These are phyloP conservation scores for Myriangium duriaei DNA, from an alignment of 2,329 filamentous ascomycete genomes.

Conservation along the genomic window DNA sequence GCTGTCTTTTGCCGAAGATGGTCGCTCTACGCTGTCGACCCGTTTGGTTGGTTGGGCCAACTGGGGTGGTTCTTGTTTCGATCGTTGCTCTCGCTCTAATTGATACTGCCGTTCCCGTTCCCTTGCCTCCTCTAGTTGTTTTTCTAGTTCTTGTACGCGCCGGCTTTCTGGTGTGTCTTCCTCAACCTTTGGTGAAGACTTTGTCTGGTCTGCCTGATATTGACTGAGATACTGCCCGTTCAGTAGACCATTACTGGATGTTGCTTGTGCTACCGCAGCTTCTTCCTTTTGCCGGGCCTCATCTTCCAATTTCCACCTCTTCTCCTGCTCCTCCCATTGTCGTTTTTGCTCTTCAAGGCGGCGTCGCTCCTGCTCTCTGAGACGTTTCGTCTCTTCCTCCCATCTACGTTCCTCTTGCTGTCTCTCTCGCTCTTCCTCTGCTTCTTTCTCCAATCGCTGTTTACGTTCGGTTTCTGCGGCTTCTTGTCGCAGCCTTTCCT, in stretches of 20 bases:
- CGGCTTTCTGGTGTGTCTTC: slow-evolving; percentile 43
- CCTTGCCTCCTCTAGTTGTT: slow-evolving; percentile 54
- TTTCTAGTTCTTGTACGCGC: slow-evolving; percentile 70
- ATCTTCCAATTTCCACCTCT: slow-evolving; percentile 65
- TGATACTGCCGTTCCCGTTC: slow-evolving; percentile 55
- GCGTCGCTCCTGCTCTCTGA: slow-evolving; percentile 46
- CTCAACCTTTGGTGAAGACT: slow-evolving; percentile 25
- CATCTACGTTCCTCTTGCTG: slow-evolving; percentile 53
- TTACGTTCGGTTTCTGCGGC: slow-evolving; percentile 41
- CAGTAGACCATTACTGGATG: slow-evolving; percentile 53
- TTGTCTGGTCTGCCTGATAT: slow-evolving; percentile 59
- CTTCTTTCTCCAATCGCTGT: slow-evolving; percentile 42
- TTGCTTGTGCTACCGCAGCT: slow-evolving; percentile 45
- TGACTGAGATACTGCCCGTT: slow-evolving; percentile 78
- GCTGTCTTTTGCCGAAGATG: slow-evolving; percentile 34
- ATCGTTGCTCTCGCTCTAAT: slow-evolving; percentile 43
- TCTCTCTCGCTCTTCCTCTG: slow-evolving; percentile 50
- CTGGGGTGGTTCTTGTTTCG: slow-evolving; percentile 25
- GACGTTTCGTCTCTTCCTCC: slow-evolving; percentile 51
- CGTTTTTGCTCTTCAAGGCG: slow-evolving; percentile 55
- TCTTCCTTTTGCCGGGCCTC: slow-evolving; percentile 61
- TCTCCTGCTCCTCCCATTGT: slow-evolving; percentile 67
- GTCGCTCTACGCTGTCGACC: slow-evolving; percentile 6
- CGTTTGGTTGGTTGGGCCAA: slow-evolving; percentile 15
- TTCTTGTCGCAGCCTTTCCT: slow-evolving; percentile 36